phyloP scores from a whole-genome alignment of 2,329 filamentous ascomycete species.

The Clonostachys rhizophaga region DNA sequence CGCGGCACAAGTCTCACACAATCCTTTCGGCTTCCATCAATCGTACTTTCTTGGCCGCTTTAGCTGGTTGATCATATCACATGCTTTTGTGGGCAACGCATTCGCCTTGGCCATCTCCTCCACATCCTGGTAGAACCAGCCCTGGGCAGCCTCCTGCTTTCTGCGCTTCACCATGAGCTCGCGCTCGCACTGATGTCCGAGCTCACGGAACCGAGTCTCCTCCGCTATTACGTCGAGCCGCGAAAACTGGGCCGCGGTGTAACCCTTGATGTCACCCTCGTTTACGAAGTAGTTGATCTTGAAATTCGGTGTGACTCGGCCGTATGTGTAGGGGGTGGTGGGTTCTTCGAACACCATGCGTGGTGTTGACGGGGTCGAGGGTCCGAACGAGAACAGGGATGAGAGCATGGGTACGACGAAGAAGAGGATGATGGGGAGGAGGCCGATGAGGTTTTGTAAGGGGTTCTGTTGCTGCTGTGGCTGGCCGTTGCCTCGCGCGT shows the following conservation, averaged over 20 bases:
- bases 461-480: conserved; percentile 45
- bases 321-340: conserved; percentile 65
- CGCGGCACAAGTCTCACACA: too few relatives aligned
- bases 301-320: conserved; percentile 65
- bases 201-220: conserved; percentile 59
- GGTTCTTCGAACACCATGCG: conserved; percentile 72
- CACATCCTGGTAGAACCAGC: conserved; percentile 81
- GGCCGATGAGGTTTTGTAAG: conserved; percentile 60
- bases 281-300: conserved; percentile 83
- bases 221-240: conserved; percentile 78
- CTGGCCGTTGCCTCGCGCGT: conserved; percentile 49
- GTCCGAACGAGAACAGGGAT: conserved; percentile 62
- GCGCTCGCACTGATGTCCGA: conserved; percentile 69
- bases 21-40: too few relatives aligned
- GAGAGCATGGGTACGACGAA: conserved; percentile 83
- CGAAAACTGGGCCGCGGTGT: conserved; percentile 62
- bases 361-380: conserved; percentile 46
- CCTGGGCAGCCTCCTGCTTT: conserved; percentile 72
- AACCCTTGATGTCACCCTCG: conserved; percentile 69
- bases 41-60: too few relatives aligned
- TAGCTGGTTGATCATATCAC: too few relatives aligned
- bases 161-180: conserved; percentile 64
- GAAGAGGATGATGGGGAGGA: conserved; percentile 84
- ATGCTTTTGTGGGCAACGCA: conserved; percentile 17
- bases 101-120: conserved; percentile 72